A percentile compares a stretch with the other conserved stretches of the same genome.
These are phyloP conservation scores for Curvularia eragrostidis DNA, from an alignment of 2,329 filamentous ascomycete species.

Conservation along the genomic window DNA sequence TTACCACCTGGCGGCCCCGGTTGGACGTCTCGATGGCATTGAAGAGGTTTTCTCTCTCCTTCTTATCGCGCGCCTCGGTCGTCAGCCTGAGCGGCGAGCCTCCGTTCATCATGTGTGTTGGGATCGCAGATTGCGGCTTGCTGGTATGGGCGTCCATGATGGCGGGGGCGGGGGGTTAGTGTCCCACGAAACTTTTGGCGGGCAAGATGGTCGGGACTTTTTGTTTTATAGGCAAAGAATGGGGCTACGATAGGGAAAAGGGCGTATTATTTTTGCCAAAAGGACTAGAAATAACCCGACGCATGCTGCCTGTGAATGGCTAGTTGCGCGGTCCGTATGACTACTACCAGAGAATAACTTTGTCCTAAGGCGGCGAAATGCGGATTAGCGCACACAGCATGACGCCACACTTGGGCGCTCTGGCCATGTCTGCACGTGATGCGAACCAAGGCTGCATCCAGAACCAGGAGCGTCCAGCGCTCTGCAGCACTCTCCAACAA, in stretches of 20 bases:
- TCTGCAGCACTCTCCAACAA: conserved; percentile 2
- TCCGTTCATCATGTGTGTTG: conserved; percentile 64
- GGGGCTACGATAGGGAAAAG: conserved; percentile 3
- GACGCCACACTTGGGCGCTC: conserved; percentile 16
- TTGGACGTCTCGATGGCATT: conserved; percentile 67
- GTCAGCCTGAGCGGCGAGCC: conserved; percentile 58
- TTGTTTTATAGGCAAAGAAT: not conserved
- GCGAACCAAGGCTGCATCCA: conserved; percentile 5
- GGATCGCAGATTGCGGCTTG: conserved; percentile 61
- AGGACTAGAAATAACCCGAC: conserved; percentile 15
- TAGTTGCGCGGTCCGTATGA: conserved; percentile 19
- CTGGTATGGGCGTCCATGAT: conserved; percentile 53
- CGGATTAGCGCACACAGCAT: not conserved
- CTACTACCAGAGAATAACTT: conserved; percentile 29
- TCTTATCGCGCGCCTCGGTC: conserved; percentile 55
- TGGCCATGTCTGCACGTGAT: conserved; percentile 15
- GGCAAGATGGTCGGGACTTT: not conserved
- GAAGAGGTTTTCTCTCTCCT: conserved; percentile 64
- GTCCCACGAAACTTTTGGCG: not conserved
- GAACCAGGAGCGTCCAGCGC: not conserved
- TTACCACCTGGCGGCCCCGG: conserved; percentile 55
- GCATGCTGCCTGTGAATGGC: conserved; percentile 23
- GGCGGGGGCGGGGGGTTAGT: not conserved
- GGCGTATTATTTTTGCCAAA: conserved; percentile 25
- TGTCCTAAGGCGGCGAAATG: conserved; percentile 1